Percentiles rank a stretch among this genome's conserved stretches.
These are phyloP conservation scores for Talaromyces adpressus DNA, from an alignment of 495 filamentous ascomycete species.

Conservation along the genomic window DNA sequence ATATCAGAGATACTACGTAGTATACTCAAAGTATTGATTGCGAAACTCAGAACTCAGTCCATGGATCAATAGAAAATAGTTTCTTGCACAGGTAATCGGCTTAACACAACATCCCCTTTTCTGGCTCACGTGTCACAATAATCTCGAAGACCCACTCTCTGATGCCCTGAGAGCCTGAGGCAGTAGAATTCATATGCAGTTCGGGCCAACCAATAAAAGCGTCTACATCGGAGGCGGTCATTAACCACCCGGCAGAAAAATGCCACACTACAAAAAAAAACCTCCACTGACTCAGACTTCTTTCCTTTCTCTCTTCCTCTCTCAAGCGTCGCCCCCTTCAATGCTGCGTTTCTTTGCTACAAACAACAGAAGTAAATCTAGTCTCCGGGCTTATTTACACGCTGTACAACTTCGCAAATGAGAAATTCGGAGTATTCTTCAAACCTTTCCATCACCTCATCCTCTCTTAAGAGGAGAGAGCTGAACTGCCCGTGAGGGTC, in stretches of 20 bases:
- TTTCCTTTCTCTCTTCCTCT: slow-evolving; percentile 5
- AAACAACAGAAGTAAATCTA: slow-evolving; percentile 49
- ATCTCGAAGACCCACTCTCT: not conserved
- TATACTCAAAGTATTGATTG: too few relatives aligned
- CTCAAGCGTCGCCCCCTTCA: slow-evolving; percentile 84
- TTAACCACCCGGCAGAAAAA: not conserved
- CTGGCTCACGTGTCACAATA: not conserved
- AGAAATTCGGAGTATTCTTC: slow-evolving; percentile 99
- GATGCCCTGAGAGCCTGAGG: slow-evolving; percentile 1
- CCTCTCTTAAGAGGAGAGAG: slow-evolving; percentile 14
- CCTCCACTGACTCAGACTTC: not conserved
- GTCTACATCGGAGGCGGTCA: not conserved
- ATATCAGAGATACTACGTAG: too few relatives aligned
- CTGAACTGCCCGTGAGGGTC: slow-evolving; percentile 79
- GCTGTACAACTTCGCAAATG: slow-evolving; percentile 64
- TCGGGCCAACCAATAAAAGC: not conserved
- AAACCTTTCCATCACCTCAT: slow-evolving; percentile 39
- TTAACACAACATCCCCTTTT: not conserved
- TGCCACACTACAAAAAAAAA: not conserved
- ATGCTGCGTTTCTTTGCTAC: slow-evolving; percentile 99
- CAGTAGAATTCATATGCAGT: not conserved
- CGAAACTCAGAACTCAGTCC: too few relatives aligned
- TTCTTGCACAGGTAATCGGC: not conserved
- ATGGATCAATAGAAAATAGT: not conserved
- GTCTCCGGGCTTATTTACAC: slow-evolving; percentile 14